Evolutionary conservation across 306 rosid species (phyloP).

Genomic region (Heteromeles arbutifolia): DNA sequence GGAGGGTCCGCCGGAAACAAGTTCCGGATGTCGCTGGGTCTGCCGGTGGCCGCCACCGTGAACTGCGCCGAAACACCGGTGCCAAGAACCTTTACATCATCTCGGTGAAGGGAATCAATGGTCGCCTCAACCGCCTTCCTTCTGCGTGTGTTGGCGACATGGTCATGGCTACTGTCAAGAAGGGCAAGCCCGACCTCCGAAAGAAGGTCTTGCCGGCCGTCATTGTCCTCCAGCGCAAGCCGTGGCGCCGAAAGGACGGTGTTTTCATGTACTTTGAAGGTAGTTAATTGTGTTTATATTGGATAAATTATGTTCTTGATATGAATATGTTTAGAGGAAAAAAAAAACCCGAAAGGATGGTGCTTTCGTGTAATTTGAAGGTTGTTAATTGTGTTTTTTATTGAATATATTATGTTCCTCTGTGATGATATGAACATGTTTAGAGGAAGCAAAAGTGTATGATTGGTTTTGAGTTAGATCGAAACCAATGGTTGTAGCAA

Average conservation of each 20-base stretch:
- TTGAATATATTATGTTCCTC: too few species aligned
- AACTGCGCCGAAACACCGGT: conserved; percentile 91
- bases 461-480: neutral
- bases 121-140: conserved; percentile 74
- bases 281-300: neutral
- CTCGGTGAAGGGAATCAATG: conserved; percentile 89
- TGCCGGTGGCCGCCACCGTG: conserved; percentile 93
- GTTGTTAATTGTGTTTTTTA: too few species aligned
- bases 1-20: conserved; percentile 92
- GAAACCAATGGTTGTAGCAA: neutral
- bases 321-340: too few species aligned
- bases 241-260: conserved; percentile 94
- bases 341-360: too few species aligned
- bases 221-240: conserved; percentile 88
- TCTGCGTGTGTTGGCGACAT: conserved; percentile 94
- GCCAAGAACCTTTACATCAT: conserved; percentile 88
- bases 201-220: conserved; percentile 92
- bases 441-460: neutral
- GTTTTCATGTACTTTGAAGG: conserved; percentile 95
- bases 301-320: neutral
- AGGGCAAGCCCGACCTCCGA: conserved; percentile 85
- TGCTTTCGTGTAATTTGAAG: too few species aligned
- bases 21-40: conserved; percentile 93
- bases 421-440: neutral
- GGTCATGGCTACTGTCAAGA: conserved; percentile 97